Base-by-base conservation (phyloP, 768 basidiomycete genomes). In the Podaxis carcinomalis region DNA sequence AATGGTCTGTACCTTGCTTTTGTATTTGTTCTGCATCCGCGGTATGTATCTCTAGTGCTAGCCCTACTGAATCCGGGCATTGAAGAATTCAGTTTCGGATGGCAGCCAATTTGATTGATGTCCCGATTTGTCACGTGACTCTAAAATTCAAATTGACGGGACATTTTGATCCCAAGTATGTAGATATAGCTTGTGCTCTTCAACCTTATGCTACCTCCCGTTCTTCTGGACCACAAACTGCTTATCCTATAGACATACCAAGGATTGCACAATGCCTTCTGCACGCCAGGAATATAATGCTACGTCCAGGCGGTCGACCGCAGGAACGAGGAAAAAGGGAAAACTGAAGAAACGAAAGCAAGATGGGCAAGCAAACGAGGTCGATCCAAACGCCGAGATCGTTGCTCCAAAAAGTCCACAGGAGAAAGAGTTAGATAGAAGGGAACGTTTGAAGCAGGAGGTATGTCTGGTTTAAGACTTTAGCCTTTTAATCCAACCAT, bases 281-380 rank as follows among this genome's bases (percentile, higher is more conserved):
- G 64, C 69, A 59, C 75, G 73, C 57, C 70, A 74, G 64, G 71
- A 76, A 50, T 78, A 80, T 70, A 92, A 91, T 68, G 79, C 85
- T 7, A 89, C 85, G 68, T 92, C 89, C 1, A 81, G 91, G 59
- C 80, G 79, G 46, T 87, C 87, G 19, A 75, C 77, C 25, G 77
- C 83, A 3, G 83, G 84, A 0, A 83, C 84, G 21, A 74, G 80
- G 52, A 91, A 90, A 73, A 90, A 87, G 65, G 82, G 85, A 36
- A 85, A 83, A 68, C 53, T 68, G 39, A 75, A 71, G 66, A 69
- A 69, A 63, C 69, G 67, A 35, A 64, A 64, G 55, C 56, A 46
- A 40, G 55, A 61, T 62, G 57, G 63, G 19, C 61, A 50, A 56
- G 25, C 66, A 10, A 66, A 65, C 51, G 71, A 70, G 54, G 68